Base-by-base conservation (phyloP, 371 early-diverging fungal species). In the Batkoa obscura region DNA sequence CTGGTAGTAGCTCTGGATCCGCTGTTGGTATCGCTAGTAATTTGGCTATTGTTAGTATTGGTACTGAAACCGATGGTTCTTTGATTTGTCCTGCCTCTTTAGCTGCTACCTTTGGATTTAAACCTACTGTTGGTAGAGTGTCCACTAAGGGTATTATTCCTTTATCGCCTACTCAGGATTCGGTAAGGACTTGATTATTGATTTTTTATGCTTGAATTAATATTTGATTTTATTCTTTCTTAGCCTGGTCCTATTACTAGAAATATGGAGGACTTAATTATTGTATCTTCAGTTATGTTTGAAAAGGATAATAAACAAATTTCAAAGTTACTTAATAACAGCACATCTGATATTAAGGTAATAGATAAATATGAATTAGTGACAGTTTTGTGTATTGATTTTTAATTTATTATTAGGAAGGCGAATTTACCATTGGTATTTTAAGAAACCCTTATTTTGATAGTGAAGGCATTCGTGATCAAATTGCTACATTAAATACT, bases 61-160 rank as follows among this genome's bases (percentile, higher is more conserved):
- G 94, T 2, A 87, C 91, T 0, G 94, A 94, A 58, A 94, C 94
- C 0, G 94, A 93, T 48, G 94, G 94, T 33, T 91, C 92, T 0
- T 85, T 92, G 2, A 69, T 93, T 36, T 69, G 88, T 34, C 94
- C 94, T 0, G 94, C 92, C 0, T 77, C 93, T 1, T 92, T 86
- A 64, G 89, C 91, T 64, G 90, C 91, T 10, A 70, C 92, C 0
- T 78, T 86, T 13, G 94, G 94, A 2, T 88, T 86, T 64, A 93
- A 93, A 60, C 94, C 94, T 9, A 78, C 82, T 0, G 90, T 88
- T 62, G 94, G 94, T 0, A 73, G 74, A 45, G 70, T 80, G 43
- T 92, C 94, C 42, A 71, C 93, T 13, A 70, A 74, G 66, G 94
- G 94, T 1, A 66, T 94, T 4, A 74, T 90, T 2, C 69, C 90